Evolutionary conservation across 2,329 filamentous ascomycete genomes (phyloP).

Genomic region (Xylaria arbuscula): DNA sequence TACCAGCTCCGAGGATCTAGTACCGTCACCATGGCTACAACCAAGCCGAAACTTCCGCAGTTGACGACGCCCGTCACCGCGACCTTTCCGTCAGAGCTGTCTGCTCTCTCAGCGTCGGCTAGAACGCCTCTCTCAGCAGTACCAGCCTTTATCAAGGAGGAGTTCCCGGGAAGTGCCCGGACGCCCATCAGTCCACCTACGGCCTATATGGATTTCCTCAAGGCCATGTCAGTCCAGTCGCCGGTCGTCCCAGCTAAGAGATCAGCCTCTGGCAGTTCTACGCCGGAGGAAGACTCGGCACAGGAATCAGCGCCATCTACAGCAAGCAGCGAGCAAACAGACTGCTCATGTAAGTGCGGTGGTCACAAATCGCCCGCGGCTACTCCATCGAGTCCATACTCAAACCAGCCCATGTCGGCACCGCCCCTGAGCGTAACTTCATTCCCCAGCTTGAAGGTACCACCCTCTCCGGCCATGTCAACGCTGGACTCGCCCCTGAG

Average conservation of each 20-base stretch:
- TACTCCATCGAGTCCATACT: conserved; percentile 63
- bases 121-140: conserved; percentile 74
- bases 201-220: conserved; percentile 94
- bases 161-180: conserved; percentile 69
- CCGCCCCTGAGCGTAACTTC: conserved; percentile 69
- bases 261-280: conserved; percentile 63
- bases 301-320: conserved; percentile 64
- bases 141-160: conserved; percentile 73
- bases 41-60: conserved; percentile 70
- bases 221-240: conserved; percentile 80
- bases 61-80: conserved; percentile 72
- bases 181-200: conserved; percentile 92
- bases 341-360: conserved; percentile 68
- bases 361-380: conserved; percentile 61
- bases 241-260: conserved; percentile 69
- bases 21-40: conserved; percentile 59
- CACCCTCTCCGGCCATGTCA: conserved; percentile 77
- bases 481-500: conserved; percentile 76
- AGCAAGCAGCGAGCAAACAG: conserved; percentile 65
- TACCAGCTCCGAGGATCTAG: conserved; percentile 33
- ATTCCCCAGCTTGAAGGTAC: conserved; percentile 78
- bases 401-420: conserved; percentile 68
- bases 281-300: conserved; percentile 59
- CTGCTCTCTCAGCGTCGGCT: conserved; percentile 73
- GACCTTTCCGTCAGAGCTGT: conserved; percentile 70